These are phyloP conservation scores for Crassisporium funariophilum DNA, from an alignment of 768 basidiomycete species.

Conservation along the genomic window DNA sequence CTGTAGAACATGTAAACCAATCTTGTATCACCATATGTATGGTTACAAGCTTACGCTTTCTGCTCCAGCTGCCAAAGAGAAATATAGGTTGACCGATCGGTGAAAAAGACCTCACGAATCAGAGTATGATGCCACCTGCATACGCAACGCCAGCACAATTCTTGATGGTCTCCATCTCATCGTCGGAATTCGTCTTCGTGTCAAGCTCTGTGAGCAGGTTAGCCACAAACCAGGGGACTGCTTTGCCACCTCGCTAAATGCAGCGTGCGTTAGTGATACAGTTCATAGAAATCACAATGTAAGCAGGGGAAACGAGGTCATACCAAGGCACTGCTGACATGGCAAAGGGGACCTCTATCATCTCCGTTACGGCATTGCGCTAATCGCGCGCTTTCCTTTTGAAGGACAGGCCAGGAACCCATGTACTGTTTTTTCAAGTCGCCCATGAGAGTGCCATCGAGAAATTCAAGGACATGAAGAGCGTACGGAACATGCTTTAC, in stretches of 20 bases:
- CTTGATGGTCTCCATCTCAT: conserved; percentile 22
- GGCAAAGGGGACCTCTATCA: too few relatives aligned
- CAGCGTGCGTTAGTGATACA: too few relatives aligned
- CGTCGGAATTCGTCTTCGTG: conserved; percentile 9
- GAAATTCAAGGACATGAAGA: too few relatives aligned
- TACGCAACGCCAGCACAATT: conserved; percentile 24
- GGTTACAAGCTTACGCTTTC: conserved; percentile 19
- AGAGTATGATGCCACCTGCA: conserved; percentile 18
- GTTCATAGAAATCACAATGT: not conserved
- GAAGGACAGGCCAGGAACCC: too few relatives aligned
- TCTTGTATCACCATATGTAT: not conserved
- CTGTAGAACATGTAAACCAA: conserved; percentile 2
- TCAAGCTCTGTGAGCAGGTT: conserved; percentile 20
- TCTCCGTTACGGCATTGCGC: too few relatives aligned
- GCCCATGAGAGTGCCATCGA: too few relatives aligned
- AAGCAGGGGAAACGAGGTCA: conserved; percentile 1
- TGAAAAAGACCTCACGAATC: not conserved
- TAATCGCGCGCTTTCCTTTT: too few relatives aligned
- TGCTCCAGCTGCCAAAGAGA: conserved; percentile 15
- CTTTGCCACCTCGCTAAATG: conserved; percentile 18
- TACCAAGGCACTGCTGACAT: conserved; percentile 22
- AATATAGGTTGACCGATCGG: not conserved
- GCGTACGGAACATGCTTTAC: too few relatives aligned
- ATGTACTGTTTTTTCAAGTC: too few relatives aligned
- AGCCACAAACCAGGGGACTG: conserved; percentile 16